Conservation (phyloP, 2,329 filamentous ascomycete species). For the Phyllosticta capitalensis region DNA sequence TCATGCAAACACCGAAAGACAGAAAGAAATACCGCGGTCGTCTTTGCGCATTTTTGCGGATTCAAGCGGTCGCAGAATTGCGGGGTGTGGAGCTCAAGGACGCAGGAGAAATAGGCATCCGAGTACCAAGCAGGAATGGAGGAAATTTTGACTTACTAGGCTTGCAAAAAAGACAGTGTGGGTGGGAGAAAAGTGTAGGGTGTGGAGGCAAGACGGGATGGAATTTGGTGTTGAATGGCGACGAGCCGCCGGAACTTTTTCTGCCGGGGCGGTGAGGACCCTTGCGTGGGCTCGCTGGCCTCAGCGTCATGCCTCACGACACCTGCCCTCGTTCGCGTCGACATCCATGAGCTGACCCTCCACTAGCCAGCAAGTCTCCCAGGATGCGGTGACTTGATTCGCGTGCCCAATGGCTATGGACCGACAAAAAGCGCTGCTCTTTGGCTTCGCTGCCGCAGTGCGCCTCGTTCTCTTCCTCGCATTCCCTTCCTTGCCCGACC, state of each 20-base stretch:
- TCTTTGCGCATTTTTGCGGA: background rate
- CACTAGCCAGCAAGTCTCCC: background rate
- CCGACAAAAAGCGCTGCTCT: constrained; percentile 57
- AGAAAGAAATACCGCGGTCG: background rate
- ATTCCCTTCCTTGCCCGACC: constrained; percentile 74
- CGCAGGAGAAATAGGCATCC: background rate
- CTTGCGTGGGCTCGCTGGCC: background rate
- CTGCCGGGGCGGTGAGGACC: constrained; percentile 3
- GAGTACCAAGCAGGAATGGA: background rate
- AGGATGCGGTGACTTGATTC: background rate
- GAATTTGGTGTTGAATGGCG: background rate
- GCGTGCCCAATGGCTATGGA: constrained; percentile 40
- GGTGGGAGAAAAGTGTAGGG: background rate
- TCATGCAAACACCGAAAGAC: background rate
- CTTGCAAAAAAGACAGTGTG: background rate
- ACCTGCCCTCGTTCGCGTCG: background rate
- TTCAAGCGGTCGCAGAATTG: too few relatives aligned
- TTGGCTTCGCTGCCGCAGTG: constrained; percentile 64
- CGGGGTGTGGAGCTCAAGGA: background rate
- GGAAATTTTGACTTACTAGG: background rate
- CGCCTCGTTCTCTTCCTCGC: constrained; percentile 69
- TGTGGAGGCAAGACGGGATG: background rate
- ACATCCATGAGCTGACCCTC: background rate
- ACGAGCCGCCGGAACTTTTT: constrained; percentile 6
- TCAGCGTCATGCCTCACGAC: background rate